phyloP scores from a whole-genome alignment of 805 yeast species.

The Zygosaccharomyces bisporus region DNA sequence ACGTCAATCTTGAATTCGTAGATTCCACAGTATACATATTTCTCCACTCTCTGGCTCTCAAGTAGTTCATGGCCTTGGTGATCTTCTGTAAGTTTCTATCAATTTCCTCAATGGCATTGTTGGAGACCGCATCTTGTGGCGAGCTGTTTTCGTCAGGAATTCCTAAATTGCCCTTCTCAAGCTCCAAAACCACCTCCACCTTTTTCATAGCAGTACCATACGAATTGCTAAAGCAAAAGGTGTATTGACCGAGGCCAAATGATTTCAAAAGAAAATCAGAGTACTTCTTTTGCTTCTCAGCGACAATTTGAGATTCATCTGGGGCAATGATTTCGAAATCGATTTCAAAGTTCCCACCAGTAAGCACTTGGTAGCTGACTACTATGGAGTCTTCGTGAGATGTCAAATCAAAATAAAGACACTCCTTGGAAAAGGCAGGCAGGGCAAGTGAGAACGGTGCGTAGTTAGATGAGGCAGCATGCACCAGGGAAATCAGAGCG shows the following conservation, averaged over 20 bases:
- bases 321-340: conserved; percentile 61
- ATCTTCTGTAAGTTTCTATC: conserved; percentile 57
- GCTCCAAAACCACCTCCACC: conserved; percentile 56
- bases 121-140: conserved; percentile 50
- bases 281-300: conserved; percentile 56
- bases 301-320: conserved; percentile 43
- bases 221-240: conserved; percentile 61
- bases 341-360: conserved; percentile 66
- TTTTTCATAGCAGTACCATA: conserved; percentile 63
- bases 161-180: conserved; percentile 38
- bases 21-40: conserved; percentile 87
- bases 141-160: conserved; percentile 42
- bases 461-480: conserved; percentile 26
- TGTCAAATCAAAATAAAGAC: conserved; percentile 39
- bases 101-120: conserved; percentile 53
- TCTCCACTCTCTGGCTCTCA: conserved; percentile 95
- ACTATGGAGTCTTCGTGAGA: conserved; percentile 40
- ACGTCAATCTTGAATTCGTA: conserved; percentile 73
- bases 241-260: conserved; percentile 56
- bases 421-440: conserved; percentile 44
- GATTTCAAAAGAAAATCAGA: conserved; percentile 60
- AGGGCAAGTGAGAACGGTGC: conserved; percentile 38
- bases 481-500: conserved; percentile 12
- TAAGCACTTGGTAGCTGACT: conserved; percentile 49
- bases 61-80: conserved; percentile 66